Percentiles rank a stretch among this genome's conserved stretches.
Evolutionary conservation across 2,329 filamentous ascomycete genomes (phyloP).

Genomic region (Corinectria fuckeliana): DNA sequence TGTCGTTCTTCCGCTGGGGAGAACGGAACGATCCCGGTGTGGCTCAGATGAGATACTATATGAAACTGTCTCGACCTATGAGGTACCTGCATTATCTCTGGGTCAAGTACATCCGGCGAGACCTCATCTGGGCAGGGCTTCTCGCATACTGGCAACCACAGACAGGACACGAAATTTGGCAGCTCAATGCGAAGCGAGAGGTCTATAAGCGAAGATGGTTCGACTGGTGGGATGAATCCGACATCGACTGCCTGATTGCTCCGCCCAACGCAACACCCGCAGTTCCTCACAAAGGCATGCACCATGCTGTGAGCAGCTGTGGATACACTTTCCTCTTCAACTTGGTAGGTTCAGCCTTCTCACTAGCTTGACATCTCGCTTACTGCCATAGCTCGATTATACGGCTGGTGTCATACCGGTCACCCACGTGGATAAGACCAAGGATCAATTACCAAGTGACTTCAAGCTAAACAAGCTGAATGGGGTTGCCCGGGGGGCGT

Average conservation of each 20-base stretch:
- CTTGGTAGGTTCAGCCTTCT: slow-evolving; percentile 59
- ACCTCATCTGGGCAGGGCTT: slow-evolving; percentile 79
- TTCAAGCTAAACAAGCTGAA: slow-evolving; percentile 73
- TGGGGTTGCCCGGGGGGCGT: slow-evolving; percentile 80
- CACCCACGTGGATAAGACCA: slow-evolving; percentile 76
- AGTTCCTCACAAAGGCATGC: slow-evolving; percentile 86
- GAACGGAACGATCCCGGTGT: slow-evolving; percentile 84
- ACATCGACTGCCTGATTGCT: slow-evolving; percentile 79
- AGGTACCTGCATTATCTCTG: slow-evolving; percentile 90
- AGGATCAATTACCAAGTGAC: slow-evolving; percentile 68
- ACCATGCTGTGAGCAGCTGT: slow-evolving; percentile 82
- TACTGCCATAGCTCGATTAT: slow-evolving; percentile 74
- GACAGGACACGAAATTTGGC: slow-evolving; percentile 80
- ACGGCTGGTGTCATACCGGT: slow-evolving; percentile 82
- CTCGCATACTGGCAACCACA: slow-evolving; percentile 77
- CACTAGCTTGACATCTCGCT: neutral
- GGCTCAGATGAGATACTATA: slow-evolving; percentile 75
- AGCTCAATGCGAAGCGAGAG: slow-evolving; percentile 78
- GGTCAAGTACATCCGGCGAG: slow-evolving; percentile 81
- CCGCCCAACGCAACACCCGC: slow-evolving; percentile 92
- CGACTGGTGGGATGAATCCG: slow-evolving; percentile 79
- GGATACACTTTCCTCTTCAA: slow-evolving; percentile 97
- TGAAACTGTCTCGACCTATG: slow-evolving; percentile 73
- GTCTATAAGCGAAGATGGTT: slow-evolving; percentile 80
- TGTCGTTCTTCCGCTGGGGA: slow-evolving; percentile 75